These are phyloP conservation scores for Botrytis deweyae DNA, from an alignment of 2,329 filamentous ascomycete genomes.

Conservation along the genomic window DNA sequence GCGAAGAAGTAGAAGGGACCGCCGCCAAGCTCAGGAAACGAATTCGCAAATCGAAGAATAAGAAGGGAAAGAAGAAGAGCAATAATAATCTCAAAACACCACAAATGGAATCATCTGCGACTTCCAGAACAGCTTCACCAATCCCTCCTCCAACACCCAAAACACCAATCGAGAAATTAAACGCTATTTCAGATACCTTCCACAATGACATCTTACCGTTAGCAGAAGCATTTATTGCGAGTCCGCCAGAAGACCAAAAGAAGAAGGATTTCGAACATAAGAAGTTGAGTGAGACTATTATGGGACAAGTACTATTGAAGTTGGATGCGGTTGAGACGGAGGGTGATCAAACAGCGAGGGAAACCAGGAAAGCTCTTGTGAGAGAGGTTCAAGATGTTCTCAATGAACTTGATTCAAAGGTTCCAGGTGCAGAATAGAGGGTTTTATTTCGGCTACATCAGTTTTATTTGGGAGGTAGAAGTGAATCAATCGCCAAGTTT, in stretches of 20 bases:
- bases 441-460: neutral
- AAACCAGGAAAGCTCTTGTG: slow-evolving; percentile 70
- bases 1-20: slow-evolving; percentile 43
- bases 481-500: neutral
- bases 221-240: slow-evolving; percentile 59
- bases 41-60: slow-evolving; percentile 43
- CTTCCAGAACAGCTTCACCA: slow-evolving; percentile 36
- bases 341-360: slow-evolving; percentile 63
- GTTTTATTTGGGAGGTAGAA: neutral
- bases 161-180: slow-evolving; percentile 60
- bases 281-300: slow-evolving; percentile 70
- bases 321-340: slow-evolving; percentile 74
- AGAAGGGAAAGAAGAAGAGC: slow-evolving; percentile 41
- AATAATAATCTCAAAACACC: slow-evolving; percentile 34
- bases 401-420: slow-evolving; percentile 56
- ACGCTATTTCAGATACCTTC: slow-evolving; percentile 65
- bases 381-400: slow-evolving; percentile 67
- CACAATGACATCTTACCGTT: slow-evolving; percentile 62
- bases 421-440: neutral
- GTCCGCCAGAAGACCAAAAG: slow-evolving; percentile 63
- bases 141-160: slow-evolving; percentile 40
- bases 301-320: slow-evolving; percentile 75
- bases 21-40: slow-evolving; percentile 33
- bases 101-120: slow-evolving; percentile 37
- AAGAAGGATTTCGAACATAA: slow-evolving; percentile 74